Conservation (phyloP, 257 asterid genomes). For the Ilex asprella region DNA sequence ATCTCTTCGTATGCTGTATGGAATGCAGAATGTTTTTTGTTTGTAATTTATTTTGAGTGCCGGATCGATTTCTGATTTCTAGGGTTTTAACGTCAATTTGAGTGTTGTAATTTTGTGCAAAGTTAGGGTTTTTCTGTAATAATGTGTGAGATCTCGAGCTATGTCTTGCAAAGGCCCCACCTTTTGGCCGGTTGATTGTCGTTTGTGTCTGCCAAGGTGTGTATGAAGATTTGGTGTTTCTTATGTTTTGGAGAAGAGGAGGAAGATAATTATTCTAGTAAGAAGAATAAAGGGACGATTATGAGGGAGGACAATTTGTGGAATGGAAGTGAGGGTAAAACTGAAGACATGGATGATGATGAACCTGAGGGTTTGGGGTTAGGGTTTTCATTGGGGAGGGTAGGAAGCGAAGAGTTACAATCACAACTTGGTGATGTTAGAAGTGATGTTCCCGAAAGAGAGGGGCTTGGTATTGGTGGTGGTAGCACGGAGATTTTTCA, state of each 20-base stretch:
- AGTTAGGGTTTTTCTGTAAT: constrained; percentile 21
- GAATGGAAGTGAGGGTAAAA: constrained; percentile 5
- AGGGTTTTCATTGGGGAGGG: constrained; percentile 12
- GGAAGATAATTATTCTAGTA: constrained; percentile 19
- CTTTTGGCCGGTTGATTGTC: background rate
- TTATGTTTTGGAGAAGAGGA: constrained; percentile 63
- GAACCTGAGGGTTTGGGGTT: constrained; percentile 39
- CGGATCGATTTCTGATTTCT: constrained; percentile 9
- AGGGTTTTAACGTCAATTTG: constrained; percentile 9
- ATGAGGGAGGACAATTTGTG: constrained; percentile 1
- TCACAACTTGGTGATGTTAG: constrained; percentile 18
- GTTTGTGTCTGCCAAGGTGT: constrained; percentile 21
- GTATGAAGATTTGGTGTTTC: constrained; percentile 89
- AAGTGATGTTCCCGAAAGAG: constrained; percentile 8
- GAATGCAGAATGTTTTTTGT: background rate
- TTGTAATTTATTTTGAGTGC: background rate
- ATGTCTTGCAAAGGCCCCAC: constrained; percentile 35
- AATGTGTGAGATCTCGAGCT: constrained; percentile 37
- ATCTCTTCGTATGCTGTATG: background rate
- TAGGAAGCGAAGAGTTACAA: constrained; percentile 16
- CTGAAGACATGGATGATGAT: constrained; percentile 52
- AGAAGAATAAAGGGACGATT: background rate
- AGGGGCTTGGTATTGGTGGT: constrained; percentile 11
- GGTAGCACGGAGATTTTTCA: constrained; percentile 17
- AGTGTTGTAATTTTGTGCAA: constrained; percentile 6